Base-by-base conservation (phyloP, 768 basidiomycete genomes). In the Tulasnella sp. region DNA sequence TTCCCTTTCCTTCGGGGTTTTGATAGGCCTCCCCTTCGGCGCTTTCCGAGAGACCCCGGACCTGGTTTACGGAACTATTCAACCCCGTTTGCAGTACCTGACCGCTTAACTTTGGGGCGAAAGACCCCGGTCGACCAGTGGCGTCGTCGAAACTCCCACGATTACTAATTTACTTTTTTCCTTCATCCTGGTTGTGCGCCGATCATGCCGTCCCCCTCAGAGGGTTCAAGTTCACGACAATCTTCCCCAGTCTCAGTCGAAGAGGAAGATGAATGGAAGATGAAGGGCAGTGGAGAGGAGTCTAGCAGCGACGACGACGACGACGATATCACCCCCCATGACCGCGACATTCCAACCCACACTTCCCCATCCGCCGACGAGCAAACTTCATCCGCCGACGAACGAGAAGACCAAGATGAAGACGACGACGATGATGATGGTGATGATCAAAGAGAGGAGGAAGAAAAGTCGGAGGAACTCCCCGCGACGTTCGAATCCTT, bases 401-500 rank as follows among this genome's bases (percentile, higher is more conserved):
- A 25, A 31, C 67, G 11, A 49, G 19, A 1, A 34, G 31, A 78
- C 72, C 38, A 67, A 37, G 69, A 37, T 36, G n/a, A 22, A 19
- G 39, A 64, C 25, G 31, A 15, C 9, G 36, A 17, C 34, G 25
- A 58, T 25, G 58, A 75, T 54, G 22, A 58, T 25, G 58, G 71
- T 54, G 22, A 77, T 38, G 69, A n/a, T 58, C 39, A n/a, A 22
- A 0, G 22, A 4, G 76, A 75, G 1, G 76, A 74, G 42, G 68
- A 37, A 68, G 14, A 37, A 11, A 36, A 40, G 80, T 82, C 38
- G 2, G 37, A 38, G 34, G 37, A 72, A 15, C 49, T 1, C 4
- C 29, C n/a, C n/a, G 72, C 77, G 12, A 89, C 92, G 1, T 99
- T 99, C 84, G 88, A 89, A 79, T 88, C 89, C 39, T 88, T 99